Base-by-base conservation (phyloP, 2,329 filamentous ascomycete genomes). In the Penicillium fuscoglaucum region DNA sequence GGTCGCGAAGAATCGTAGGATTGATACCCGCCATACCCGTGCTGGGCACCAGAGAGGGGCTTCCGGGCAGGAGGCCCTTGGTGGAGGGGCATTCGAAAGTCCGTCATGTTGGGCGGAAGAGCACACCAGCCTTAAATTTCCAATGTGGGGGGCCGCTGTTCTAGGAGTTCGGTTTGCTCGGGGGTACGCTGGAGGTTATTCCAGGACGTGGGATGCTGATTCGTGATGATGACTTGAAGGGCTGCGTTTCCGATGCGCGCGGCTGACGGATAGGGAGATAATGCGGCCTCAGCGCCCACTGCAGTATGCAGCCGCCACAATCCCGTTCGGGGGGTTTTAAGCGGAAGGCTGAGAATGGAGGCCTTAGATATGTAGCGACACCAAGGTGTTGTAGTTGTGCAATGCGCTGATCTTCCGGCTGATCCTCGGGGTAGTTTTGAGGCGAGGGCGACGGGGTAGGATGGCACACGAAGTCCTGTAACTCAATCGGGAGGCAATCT, bases 31-130 rank as follows among this genome's bases (percentile, higher is more conserved):
- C 63, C 55, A 53, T 67, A 68, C 8, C 62, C 67, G 15, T 68
- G 60, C 57, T 67, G 66, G 54, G 61, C 51, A 24, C 59, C 59
- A 24, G 66, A 52, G 37, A 72, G 57, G 13, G 72, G 72, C 60
- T 74, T 74, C 45, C 72, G 68, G 50, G 63, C 21, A 48, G 72
- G 72, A 41, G 70, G 63, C 33, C 67, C 64, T 60, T 74, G 71
- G 57, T 74, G 73, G 37, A 70, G 66, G 51, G 72, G 71, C 52
- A 74, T 59, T 59, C 73, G 73, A 64, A 74, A 75, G 55, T 75
- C 73, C 52, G 73, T 73, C 69, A 73, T 75, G 56, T 64, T 74
- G 63, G 65, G 66, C 61, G 66, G 55, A 63, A 58, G 49, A 31
- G 68, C 53, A 69, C 62, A 59, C 63, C 63, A 56, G 69, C 68